These are phyloP conservation scores for Fistulifera pelliculosa DNA, from an alignment of 108 stramenopile genomes.

Conservation along the genomic window DNA sequence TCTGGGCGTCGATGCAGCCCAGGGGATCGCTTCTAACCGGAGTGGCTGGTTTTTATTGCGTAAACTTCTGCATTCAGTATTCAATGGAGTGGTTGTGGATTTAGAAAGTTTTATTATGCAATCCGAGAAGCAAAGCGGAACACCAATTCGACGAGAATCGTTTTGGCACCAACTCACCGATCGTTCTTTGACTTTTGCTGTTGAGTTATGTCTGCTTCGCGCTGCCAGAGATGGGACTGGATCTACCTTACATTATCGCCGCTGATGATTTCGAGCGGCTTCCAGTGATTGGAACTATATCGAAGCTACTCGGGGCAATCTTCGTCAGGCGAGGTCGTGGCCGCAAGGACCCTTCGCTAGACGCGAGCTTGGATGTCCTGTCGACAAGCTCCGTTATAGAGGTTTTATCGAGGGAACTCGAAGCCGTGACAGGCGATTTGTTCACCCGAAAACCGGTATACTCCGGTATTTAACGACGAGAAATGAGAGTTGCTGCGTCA, in stretches of 20 bases:
- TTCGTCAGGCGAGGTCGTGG: conserved; percentile 58
- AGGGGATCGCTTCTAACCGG: conserved; percentile 47
- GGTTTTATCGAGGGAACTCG: conserved; percentile 77
- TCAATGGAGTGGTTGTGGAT: conserved; percentile 59
- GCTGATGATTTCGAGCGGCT: conserved; percentile 63
- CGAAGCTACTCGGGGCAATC: conserved; percentile 42
- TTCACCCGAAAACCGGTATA: conserved; percentile 74
- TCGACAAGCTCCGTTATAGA: conserved; percentile 29
- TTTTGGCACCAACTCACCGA: conserved; percentile 82
- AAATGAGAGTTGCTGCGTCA: conserved; percentile 26
- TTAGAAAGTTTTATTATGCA: conserved; percentile 31
- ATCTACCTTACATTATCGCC: conserved; percentile 68
- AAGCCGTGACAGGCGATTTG: conserved; percentile 71
- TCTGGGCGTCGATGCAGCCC: conserved; percentile 79
- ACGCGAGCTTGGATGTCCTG: neutral
- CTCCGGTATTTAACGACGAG: conserved; percentile 26
- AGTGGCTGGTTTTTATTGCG: conserved; percentile 39
- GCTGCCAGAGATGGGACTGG: conserved; percentile 73
- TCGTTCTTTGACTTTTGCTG: conserved; percentile 81
- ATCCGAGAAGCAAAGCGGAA: conserved; percentile 15
- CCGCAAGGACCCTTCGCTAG: conserved; percentile 30
- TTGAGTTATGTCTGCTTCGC: conserved; percentile 69
- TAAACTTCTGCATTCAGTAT: conserved; percentile 47
- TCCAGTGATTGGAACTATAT: conserved; percentile 65
- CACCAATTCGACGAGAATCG: conserved; percentile 15